These are phyloP conservation scores for Corymbia maculata DNA, from an alignment of 345 rosid genomes.

Conservation along the genomic window DNA sequence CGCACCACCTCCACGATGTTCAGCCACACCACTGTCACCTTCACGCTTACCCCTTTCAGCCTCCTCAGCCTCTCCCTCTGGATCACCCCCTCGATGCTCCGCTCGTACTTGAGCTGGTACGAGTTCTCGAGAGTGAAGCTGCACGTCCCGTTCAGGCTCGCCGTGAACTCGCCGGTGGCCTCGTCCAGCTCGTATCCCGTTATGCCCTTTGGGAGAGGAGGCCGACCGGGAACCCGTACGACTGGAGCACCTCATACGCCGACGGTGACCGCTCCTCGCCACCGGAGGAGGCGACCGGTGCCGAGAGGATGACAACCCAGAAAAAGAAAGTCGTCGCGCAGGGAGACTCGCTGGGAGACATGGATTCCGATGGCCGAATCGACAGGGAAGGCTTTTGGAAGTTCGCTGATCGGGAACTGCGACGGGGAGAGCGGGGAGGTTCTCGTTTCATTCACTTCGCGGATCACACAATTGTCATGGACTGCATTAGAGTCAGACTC, in stretches of 20 bases:
- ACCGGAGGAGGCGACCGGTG: not conserved
- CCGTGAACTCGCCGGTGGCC: slow-evolving; percentile 47
- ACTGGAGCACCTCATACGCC: slow-evolving; percentile 40
- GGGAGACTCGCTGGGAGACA: not conserved
- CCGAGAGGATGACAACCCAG: not conserved
- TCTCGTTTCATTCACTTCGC: not conserved
- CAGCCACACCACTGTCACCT: slow-evolving; percentile 51
- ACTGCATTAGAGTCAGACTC: not conserved
- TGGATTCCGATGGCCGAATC: not conserved
- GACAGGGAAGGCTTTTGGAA: not conserved
- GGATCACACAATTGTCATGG: not conserved
- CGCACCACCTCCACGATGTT: slow-evolving; percentile 32
- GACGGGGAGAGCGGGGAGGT: not conserved
- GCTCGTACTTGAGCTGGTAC: slow-evolving; percentile 41
- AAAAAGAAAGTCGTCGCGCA: not conserved
- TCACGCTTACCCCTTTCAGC: slow-evolving; percentile 44
- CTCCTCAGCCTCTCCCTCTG: slow-evolving; percentile 21
- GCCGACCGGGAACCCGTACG: slow-evolving; percentile 45
- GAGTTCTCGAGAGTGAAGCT: slow-evolving; percentile 30
- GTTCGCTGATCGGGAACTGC: not conserved
- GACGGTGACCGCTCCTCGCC: slow-evolving; percentile 7
- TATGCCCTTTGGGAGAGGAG: slow-evolving; percentile 62
- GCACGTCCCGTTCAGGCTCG: slow-evolving; percentile 29
- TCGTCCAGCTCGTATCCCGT: slow-evolving; percentile 34
- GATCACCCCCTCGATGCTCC: slow-evolving; percentile 41